Percentiles rank a stretch among this genome's conserved stretches.
These are phyloP conservation scores for Triangularia verruculosa DNA, from an alignment of 2,329 filamentous ascomycete species.

Conservation along the genomic window DNA sequence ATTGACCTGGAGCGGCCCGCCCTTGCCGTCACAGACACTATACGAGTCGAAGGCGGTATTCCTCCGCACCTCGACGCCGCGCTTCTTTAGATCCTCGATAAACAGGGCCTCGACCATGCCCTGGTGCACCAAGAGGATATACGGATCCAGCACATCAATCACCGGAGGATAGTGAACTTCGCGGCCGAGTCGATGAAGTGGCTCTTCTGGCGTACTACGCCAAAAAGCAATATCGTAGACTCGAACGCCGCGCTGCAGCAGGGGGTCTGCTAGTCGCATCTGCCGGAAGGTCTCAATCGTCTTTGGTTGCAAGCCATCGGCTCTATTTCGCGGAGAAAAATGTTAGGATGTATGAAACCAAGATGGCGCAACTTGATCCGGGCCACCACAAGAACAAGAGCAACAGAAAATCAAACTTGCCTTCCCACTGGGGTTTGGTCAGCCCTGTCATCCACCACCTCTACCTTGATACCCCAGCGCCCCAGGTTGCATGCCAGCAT, in stretches of 20 bases:
- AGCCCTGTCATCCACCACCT: slow-evolving; percentile 65
- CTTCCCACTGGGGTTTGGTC: slow-evolving; percentile 68
- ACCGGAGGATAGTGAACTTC: slow-evolving; percentile 66
- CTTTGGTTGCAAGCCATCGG: slow-evolving; percentile 74
- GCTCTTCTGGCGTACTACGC: slow-evolving; percentile 50
- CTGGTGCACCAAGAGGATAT: slow-evolving; percentile 63
- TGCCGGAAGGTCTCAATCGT: slow-evolving; percentile 74
- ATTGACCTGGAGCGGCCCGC: slow-evolving; percentile 48
- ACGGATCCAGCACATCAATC: slow-evolving; percentile 56
- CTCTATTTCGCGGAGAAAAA: slow-evolving; percentile 39
- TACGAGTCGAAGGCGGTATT: slow-evolving; percentile 63
- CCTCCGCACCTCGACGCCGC: slow-evolving; percentile 61
- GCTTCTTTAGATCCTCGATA: slow-evolving; percentile 63
- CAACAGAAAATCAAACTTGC: slow-evolving; percentile 21
- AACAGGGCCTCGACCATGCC: slow-evolving; percentile 73
- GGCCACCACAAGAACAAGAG: slow-evolving; percentile 2
- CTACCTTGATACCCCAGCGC: slow-evolving; percentile 63
- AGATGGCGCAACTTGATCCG: neutral
- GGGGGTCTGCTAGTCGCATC: slow-evolving; percentile 66
- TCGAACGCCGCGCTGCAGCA: slow-evolving; percentile 64
- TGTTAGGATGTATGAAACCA: neutral
- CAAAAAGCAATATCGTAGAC: slow-evolving; percentile 76
- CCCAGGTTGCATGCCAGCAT: slow-evolving; percentile 57
- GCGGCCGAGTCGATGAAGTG: slow-evolving; percentile 59
- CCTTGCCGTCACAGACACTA: slow-evolving; percentile 42